Conservation (phyloP, 768 basidiomycete species). For the Postia placenta region DNA sequence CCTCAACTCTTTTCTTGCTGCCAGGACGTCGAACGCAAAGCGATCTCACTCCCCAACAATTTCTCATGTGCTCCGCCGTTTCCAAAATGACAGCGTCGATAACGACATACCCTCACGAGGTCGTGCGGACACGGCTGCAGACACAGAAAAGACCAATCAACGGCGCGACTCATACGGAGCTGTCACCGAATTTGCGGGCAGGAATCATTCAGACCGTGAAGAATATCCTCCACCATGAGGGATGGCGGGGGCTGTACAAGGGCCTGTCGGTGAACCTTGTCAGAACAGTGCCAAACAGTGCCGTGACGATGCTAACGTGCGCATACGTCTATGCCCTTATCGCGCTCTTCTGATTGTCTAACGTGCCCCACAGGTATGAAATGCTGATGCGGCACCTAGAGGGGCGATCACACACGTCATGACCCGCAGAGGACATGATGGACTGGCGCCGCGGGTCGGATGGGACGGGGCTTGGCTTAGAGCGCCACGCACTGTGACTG, state of each 20-base stretch:
- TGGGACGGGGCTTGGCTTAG: neutral
- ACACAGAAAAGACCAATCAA: constrained; percentile 66
- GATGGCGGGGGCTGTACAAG: constrained; percentile 86
- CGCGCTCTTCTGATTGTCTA: constrained; percentile 2
- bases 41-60: constrained; percentile 51
- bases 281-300: constrained; percentile 93
- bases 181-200: constrained; percentile 46
- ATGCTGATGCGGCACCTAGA: constrained; percentile 24
- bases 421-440: constrained; percentile 1
- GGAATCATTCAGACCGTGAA: constrained; percentile 72
- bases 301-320: constrained; percentile 93
- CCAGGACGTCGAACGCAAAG: constrained; percentile 26
- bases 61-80: constrained; percentile 85
- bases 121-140: constrained; percentile 95
- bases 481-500: neutral
- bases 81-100: constrained; percentile 96
- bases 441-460: neutral
- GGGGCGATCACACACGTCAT: constrained; percentile 11
- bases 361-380: constrained; percentile 18
- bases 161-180: constrained; percentile 39
- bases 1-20: neutral
- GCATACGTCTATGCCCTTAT: constrained; percentile 22
- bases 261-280: constrained; percentile 92
- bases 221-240: constrained; percentile 74
- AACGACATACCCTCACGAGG: constrained; percentile 97